A percentile compares a stretch with the other conserved stretches of the same genome.
Evolutionary conservation across 768 basidiomycete species (phyloP).

Genomic region (Pluteus cervinus): DNA sequence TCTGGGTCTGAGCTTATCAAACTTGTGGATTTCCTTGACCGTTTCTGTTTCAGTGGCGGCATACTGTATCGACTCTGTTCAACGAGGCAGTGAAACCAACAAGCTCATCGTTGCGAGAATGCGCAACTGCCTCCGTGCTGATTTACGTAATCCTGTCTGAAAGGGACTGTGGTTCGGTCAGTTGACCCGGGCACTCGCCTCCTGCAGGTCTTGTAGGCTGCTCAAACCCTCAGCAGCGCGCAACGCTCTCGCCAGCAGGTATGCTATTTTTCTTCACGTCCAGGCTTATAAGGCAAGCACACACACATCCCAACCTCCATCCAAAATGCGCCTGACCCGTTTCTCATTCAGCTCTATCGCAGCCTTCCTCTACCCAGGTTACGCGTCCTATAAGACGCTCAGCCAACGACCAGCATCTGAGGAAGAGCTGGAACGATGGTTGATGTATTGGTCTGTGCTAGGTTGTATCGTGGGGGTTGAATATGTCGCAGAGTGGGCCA

Average conservation of each 20-base stretch:
- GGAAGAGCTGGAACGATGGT: slow-evolving; percentile 85
- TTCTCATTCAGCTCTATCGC: slow-evolving; percentile 56
- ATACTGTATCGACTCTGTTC: no score
- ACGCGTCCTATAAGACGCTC: slow-evolving; percentile 94
- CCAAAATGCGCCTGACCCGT: background rate
- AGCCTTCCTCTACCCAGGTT: slow-evolving; percentile 88
- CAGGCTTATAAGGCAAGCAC: slow-evolving; percentile 37
- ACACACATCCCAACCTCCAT: background rate
- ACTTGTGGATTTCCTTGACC: no score
- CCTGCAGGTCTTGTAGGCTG: no score
- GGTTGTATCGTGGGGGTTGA: slow-evolving; percentile 80
- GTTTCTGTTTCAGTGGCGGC: no score
- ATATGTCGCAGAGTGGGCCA: slow-evolving; percentile 79
- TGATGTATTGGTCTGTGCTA: slow-evolving; percentile 96
- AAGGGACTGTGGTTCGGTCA: no score
- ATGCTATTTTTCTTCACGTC: slow-evolving; percentile 49
- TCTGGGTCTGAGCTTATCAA: no score
- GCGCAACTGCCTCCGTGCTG: no score
- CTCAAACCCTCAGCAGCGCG: no score
- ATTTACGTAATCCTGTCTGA: no score
- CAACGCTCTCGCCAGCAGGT: background rate
- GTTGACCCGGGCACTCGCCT: no score
- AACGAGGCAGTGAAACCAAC: no score
- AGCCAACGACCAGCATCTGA: slow-evolving; percentile 83
- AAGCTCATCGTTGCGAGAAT: no score